Evolutionary conservation across 768 basidiomycete genomes (phyloP).

Genomic region (Pholiota conissans): DNA sequence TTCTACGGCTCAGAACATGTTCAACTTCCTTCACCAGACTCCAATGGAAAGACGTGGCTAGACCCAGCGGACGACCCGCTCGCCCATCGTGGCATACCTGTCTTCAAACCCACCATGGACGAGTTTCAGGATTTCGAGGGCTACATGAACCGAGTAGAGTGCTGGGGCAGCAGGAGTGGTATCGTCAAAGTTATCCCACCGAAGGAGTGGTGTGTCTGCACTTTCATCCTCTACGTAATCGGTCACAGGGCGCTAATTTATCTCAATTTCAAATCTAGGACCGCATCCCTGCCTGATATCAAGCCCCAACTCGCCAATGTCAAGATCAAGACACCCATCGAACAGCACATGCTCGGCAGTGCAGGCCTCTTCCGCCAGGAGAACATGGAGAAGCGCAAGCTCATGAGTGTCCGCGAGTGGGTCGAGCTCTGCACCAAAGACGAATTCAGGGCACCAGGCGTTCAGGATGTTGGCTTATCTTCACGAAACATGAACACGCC

Average conservation of each 20-base stretch:
- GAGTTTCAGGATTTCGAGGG: constrained; percentile 92
- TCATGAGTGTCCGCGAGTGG: constrained; percentile 89
- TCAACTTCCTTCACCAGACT: constrained; percentile 58
- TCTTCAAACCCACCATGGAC: constrained; percentile 92
- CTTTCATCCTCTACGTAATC: constrained; percentile 13
- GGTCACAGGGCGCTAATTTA: constrained; percentile 10
- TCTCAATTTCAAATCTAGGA: constrained; percentile 41
- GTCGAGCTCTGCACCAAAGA: constrained; percentile 71
- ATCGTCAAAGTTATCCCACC: constrained; percentile 98
- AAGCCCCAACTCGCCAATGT: constrained; percentile 69
- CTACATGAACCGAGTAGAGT: constrained; percentile 84
- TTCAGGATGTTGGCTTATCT: constrained; percentile 63
- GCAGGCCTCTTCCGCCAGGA: constrained; percentile 87
- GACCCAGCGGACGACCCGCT: constrained; percentile 79
- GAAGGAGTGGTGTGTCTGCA: constrained; percentile 75
- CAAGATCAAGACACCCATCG: constrained; percentile 87
- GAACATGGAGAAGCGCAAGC: constrained; percentile 85
- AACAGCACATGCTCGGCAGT: constrained; percentile 88
- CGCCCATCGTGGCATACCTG: constrained; percentile 89
- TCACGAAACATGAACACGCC: constrained; percentile 34
- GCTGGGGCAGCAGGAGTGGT: constrained; percentile 89
- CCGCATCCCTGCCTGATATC: constrained; percentile 68
- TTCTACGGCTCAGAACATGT: constrained; percentile 65
- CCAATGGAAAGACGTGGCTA: constrained; percentile 64
- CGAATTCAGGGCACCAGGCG: constrained; percentile 72